Base-by-base conservation (phyloP, 1,284 basidiomycete species). In the Cryptococcus deneoformans region DNA sequence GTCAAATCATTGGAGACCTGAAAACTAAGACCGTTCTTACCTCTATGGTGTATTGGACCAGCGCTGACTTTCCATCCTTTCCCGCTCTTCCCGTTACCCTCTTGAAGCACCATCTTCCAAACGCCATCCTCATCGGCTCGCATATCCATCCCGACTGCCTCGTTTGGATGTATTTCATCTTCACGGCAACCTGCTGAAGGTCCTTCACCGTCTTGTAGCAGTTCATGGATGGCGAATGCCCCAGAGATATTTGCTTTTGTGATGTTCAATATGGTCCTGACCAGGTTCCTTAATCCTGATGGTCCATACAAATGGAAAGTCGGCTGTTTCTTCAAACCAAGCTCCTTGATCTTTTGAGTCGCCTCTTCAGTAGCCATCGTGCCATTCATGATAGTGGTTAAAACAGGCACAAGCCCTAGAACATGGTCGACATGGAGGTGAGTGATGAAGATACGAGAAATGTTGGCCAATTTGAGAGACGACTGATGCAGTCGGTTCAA, bases 361-460 rank as follows among this genome's bases (percentile, higher is more conserved):
- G 64, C 61, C 5, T 69, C 71, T 3, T 66, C 54, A 3, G 76
- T 78, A 44, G 69, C 72, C 1, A 79, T 75, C 14, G 81, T 73
- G 7, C 82, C 79, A 10, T 71, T 72, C 62, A 92, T 83, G 20
- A 86, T 69, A 63, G 83, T 85, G 45, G 86, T 82, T 53, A 93
- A 79, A 48, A 93, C 79, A 1, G 89, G 85, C 29, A 89, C 83
- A 34, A 91, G 80, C 7, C 90, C 91, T 81, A 91, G 86, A 42
- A 86, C 82, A 76, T 93, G 90, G 75, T 92, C 89, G 36, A 85
- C 89, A 69, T 95, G 92, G 85, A 94, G 87, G 68, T 94, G 92
- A 0, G 92, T 94, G 55, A 94, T 82, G 76, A 94, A 92, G 42
- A 93, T 84, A 65, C 87, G 88, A 11, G 79, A 79, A 45, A 93